Conservation (phyloP, 2,329 filamentous ascomycete genomes). For the Diaporthe eres region DNA sequence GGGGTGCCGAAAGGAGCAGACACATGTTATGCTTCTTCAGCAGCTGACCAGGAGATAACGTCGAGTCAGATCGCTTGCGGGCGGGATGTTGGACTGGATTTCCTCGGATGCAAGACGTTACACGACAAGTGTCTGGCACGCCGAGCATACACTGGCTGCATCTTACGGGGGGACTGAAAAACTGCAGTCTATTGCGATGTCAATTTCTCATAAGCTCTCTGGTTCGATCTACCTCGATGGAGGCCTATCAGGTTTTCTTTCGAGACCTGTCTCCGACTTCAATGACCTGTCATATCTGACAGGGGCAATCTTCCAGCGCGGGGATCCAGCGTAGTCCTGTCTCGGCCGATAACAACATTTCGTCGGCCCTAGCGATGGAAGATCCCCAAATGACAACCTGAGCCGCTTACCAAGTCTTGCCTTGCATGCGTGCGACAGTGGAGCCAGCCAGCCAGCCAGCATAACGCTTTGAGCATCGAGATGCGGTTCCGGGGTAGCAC, state of each 20-base stretch:
- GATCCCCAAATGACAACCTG: neutral
- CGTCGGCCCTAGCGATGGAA: neutral
- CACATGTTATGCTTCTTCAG: neutral
- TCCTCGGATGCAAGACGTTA: neutral
- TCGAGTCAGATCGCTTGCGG: neutral
- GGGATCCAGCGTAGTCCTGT: constrained; percentile 2
- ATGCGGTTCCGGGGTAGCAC: neutral
- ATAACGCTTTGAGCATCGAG: neutral
- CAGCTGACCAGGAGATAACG: constrained; percentile 6
- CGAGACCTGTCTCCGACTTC: constrained; percentile 8
- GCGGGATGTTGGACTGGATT: neutral
- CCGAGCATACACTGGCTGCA: neutral
- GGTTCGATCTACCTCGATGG: constrained; percentile 3
- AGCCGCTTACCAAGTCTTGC: neutral
- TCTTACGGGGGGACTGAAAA: neutral
- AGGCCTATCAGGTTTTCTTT: neutral
- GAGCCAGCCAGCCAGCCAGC: neutral
- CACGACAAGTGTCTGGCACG: constrained; percentile 9
- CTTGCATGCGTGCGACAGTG: neutral
- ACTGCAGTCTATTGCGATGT: neutral
- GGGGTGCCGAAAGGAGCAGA: neutral
- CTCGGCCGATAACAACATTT: neutral
- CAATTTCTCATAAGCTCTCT: constrained; percentile 2
- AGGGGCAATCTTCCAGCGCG: neutral
- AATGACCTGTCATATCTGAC: constrained; percentile 27